Evolutionary conservation across 768 basidiomycete species (phyloP), one percentile per base, ranked within the genome.

Genomic region (Tephrocybe sp.): DNA sequence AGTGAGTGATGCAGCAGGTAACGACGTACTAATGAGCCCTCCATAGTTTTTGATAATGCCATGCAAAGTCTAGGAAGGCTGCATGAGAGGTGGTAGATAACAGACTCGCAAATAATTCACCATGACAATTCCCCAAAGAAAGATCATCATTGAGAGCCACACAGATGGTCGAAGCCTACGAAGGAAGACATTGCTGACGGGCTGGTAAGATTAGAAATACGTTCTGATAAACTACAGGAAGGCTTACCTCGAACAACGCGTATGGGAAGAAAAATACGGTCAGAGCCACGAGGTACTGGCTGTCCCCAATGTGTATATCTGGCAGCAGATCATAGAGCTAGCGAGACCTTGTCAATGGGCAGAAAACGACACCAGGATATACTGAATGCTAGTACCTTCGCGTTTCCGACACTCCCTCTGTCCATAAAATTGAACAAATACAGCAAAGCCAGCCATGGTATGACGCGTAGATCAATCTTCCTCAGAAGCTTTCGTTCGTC

Each of bases 211-310:
- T 15, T 42, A 16, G 42, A 46, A n/a, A 24, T 31, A 19, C 23
- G 12, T 37, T 8, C 31, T 12, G 53, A 42, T 24, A 37, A 8
- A 36, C n/a, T 33, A 40, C 4, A 25, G 13, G 44, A 49, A 37
- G 45, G 48, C 69, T 51, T 29, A 84, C 86, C 74, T 88, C 86
- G 13, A 88, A 82, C 34, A 83, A 52, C 19, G 86, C 72, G 61
- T 84, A 90, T 8, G 83, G 82, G 49, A 88, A 83, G 69, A 88
- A 91, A 72, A 91, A 90, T 3, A 87, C 75, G 3, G 84, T 85
- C 42, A 87, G 68, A 3, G 83, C 82, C 45, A 84, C 71, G 24
- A 86, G 70, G 61, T 87, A 87, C 58, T 86, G 84, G 40, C 69
- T 76, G 58, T 86, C 80, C 5, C 73, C 75, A 22, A 87, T 79